Evolutionary conservation across 176 grass and related monocot species (phyloP).

Genomic region (Eleusine indica): DNA sequence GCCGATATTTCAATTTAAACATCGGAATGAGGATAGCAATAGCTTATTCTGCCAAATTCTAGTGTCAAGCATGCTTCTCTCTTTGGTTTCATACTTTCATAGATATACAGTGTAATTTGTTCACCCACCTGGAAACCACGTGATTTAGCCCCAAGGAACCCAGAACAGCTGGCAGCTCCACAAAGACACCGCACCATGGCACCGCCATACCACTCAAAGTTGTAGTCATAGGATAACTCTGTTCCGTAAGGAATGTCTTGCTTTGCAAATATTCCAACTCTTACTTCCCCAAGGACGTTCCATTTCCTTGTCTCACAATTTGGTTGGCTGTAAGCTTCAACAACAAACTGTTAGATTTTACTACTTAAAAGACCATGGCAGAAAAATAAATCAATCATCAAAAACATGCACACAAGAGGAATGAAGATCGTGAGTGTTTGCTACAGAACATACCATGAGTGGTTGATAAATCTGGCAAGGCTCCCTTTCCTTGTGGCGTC

Average conservation of each 20-base stretch:
- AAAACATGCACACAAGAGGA: slow-evolving; percentile 16
- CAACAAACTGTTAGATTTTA: slow-evolving; percentile 39
- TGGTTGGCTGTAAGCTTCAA: slow-evolving; percentile 72
- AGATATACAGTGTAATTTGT: slow-evolving; percentile 25
- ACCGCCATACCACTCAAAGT: slow-evolving; percentile 99
- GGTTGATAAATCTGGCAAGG: slow-evolving; percentile 94
- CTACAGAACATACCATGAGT: slow-evolving; percentile 70
- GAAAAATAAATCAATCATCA: neutral
- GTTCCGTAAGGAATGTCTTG: slow-evolving; percentile 77
- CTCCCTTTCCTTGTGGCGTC: slow-evolving; percentile 98
- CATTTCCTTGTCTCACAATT: slow-evolving; percentile 98
- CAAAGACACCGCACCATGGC: slow-evolving; percentile 85
- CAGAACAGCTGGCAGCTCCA: slow-evolving; percentile 86
- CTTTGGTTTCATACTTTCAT: neutral
- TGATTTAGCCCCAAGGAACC: slow-evolving; percentile 98
- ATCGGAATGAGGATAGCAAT: neutral
- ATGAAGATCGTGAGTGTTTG: neutral
- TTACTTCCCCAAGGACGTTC: slow-evolving; percentile 87
- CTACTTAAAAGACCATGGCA: slow-evolving; percentile 14
- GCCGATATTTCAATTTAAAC: neutral
- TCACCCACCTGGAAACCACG: slow-evolving; percentile 84
- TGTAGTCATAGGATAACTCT: slow-evolving; percentile 94
- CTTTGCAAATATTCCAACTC: slow-evolving; percentile 98
- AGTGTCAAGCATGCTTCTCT: neutral
- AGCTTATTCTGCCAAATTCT: neutral